A percentile compares a stretch with the other conserved stretches of the same genome.
phyloP scores from a whole-genome alignment of 2,329 filamentous ascomycete genomes.

The Daldinia sp. region DNA sequence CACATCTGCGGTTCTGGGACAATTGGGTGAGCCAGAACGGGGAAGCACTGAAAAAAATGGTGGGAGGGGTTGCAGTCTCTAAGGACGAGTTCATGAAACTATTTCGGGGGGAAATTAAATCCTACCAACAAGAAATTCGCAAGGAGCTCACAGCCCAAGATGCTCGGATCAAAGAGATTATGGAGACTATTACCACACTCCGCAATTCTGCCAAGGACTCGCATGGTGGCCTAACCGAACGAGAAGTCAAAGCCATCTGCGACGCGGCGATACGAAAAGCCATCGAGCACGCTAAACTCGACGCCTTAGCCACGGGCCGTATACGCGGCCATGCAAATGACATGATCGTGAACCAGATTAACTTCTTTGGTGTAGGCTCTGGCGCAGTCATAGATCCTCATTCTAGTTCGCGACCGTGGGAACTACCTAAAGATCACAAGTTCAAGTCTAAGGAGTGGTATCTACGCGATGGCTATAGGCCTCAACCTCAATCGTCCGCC shows the following conservation, averaged over 20 bases:
- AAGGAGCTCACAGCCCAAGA: constrained; percentile 40
- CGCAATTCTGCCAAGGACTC: constrained; percentile 43
- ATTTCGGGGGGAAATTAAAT: constrained; percentile 51
- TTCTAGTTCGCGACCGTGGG: constrained; percentile 71
- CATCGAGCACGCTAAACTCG: constrained; percentile 60
- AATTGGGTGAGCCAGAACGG: constrained; percentile 66
- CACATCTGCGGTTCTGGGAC: constrained; percentile 3
- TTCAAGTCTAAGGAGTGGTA: constrained; percentile 46
- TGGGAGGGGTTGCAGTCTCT: constrained; percentile 49
- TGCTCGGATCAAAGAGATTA: constrained; percentile 37
- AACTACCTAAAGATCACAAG: constrained; percentile 48
- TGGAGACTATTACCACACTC: constrained; percentile 51
- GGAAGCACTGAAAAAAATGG: constrained; percentile 54
- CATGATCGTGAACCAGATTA: constrained; percentile 69
- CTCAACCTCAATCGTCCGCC: constrained; percentile 64
- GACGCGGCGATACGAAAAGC: constrained; percentile 58
- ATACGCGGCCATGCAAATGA: constrained; percentile 60
- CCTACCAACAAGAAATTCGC: constrained; percentile 45
- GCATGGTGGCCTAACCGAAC: constrained; percentile 52
- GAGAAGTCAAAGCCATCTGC: constrained; percentile 58
- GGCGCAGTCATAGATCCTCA: constrained; percentile 74
- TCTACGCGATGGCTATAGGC: constrained; percentile 45
- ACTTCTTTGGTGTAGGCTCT: constrained; percentile 76
- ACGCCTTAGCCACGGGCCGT: constrained; percentile 60
- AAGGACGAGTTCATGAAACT: constrained; percentile 53